Evolutionary conservation across 177 flowering plant species (phyloP), one percentile per base, ranked within the genome.

Genomic region (Vitis hybrid): DNA sequence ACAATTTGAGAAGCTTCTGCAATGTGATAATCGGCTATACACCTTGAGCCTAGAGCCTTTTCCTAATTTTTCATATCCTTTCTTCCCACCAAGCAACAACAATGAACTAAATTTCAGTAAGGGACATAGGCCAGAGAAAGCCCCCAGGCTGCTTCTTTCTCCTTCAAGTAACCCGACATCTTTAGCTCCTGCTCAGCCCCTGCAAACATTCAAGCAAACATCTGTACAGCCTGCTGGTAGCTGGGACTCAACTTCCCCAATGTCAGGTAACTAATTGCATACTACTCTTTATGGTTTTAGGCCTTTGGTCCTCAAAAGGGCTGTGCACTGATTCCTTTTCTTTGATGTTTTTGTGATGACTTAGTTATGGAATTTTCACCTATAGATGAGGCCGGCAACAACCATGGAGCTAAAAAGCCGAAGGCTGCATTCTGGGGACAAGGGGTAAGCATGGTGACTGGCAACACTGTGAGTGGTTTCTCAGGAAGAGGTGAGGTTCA

Each of bases 1-100:
- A 52, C 83, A 70, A 64, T 82, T 72, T 50, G 81, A 78, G 68
- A 85, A 81, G 74, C 79, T 89, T 53, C 39, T 87, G 9, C 74
- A 82, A 67, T 64, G 70, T 26, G 88, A 89, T 31, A 51, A 29
- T 0, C 67, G 79, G 3, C 65, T 88, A 67, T 51, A 60, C 0
- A 49, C 57, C 15, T 39, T 87, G 72, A 87, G 86, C 75, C 69
- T 62, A 26, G 60, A 21, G 22, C 74, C 76, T n/a, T 89, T 80
- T 56, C 88, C 90, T 1, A 65, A 57, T 22, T 1, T 48, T 1
- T 2, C 18, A 2, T 71, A 76, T 19, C 87, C 83, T 26, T 80
- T 65, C 68, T 86, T 88, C 59, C n/a, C 67, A 8, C 15, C 64
- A 9, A 55, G 22, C 13, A 22, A 49, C 3, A 7, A 14, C 15